Conservation (phyloP, 2,329 filamentous ascomycete species). For the Diaporthe batatas region DNA sequence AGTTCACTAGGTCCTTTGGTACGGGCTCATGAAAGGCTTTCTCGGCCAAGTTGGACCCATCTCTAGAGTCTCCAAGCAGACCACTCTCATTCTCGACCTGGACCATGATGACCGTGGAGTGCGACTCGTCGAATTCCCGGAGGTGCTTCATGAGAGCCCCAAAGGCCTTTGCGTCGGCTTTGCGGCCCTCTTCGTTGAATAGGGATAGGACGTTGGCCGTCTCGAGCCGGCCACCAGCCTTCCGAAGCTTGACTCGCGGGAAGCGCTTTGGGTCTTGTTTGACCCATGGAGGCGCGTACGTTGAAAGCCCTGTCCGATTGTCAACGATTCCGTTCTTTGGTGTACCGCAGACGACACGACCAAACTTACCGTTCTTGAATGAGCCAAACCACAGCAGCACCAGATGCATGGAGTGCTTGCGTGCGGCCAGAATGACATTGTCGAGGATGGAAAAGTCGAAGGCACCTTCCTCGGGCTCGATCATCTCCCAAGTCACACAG, state of each 20-base stretch:
- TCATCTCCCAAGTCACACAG: slow-evolving; percentile 50
- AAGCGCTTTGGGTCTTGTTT: slow-evolving; percentile 48
- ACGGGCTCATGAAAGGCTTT: slow-evolving; percentile 9
- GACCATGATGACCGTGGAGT: slow-evolving; percentile 67
- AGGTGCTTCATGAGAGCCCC: slow-evolving; percentile 33
- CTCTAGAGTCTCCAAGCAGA: slow-evolving; percentile 64
- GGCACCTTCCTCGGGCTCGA: slow-evolving; percentile 49
- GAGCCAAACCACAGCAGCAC: slow-evolving; percentile 32
- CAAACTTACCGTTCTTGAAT: slow-evolving; percentile 19
- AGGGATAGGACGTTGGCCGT: slow-evolving; percentile 47
- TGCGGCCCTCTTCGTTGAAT: slow-evolving; percentile 6
- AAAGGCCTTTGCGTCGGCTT: slow-evolving; percentile 14
- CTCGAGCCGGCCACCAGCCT: slow-evolving; percentile 46
- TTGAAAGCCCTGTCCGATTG: background rate
- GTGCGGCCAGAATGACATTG: slow-evolving; percentile 45
- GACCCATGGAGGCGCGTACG: slow-evolving; percentile 45
- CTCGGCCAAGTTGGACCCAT: slow-evolving; percentile 54
- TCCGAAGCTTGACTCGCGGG: slow-evolving; percentile 47
- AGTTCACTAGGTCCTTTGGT: background rate
- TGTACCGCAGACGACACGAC: too few relatives aligned
- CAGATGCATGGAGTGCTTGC: background rate
- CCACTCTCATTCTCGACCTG: slow-evolving; percentile 71
- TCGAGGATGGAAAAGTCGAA: slow-evolving; percentile 49
- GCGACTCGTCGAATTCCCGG: slow-evolving; percentile 57
- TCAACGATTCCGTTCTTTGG: background rate